Evolutionary conservation across 805 yeast species (phyloP).

Genomic region (Pichia ethanolica): DNA sequence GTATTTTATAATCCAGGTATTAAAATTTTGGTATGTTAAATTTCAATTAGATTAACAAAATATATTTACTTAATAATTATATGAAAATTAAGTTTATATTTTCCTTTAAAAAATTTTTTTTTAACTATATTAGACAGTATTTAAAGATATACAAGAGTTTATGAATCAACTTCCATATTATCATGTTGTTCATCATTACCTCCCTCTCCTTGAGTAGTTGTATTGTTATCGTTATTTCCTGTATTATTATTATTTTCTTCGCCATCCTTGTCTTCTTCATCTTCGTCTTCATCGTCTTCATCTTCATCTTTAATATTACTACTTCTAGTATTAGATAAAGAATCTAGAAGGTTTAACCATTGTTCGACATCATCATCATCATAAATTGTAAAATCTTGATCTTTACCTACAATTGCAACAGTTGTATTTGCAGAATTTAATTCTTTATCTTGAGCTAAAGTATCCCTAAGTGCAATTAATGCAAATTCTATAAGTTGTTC

Average conservation of each 20-base stretch:
- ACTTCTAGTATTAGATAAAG: conserved; percentile 51
- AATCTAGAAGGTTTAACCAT: conserved; percentile 72
- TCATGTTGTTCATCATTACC: too few relatives aligned
- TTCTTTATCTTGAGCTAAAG: conserved; percentile 90
- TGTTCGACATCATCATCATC: conserved; percentile 84
- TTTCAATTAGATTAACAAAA: background rate
- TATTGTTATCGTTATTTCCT: too few relatives aligned
- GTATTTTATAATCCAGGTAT: conserved; percentile 59
- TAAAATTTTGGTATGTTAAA: conserved; percentile 23
- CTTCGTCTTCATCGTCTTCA: conserved; percentile 22
- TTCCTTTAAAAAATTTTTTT: background rate
- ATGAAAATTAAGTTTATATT: too few relatives aligned
- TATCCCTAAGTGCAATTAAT: conserved; percentile 85
- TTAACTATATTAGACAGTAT: background rate
- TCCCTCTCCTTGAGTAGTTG: too few relatives aligned
- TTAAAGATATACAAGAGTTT: background rate
- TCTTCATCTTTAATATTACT: conserved; percentile 30
- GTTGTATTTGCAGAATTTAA: conserved; percentile 78
- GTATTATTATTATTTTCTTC: conserved; percentile 10
- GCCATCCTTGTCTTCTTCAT: conserved; percentile 21
- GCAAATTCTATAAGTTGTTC: conserved; percentile 82
- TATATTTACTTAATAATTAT: too few relatives aligned
- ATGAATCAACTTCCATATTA: conserved; percentile 9
- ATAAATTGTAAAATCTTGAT: conserved; percentile 56
- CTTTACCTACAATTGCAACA: conserved; percentile 88